phyloP scores from a whole-genome alignment of 2,329 filamentous ascomycete genomes.

The Anisogramma anomala region DNA sequence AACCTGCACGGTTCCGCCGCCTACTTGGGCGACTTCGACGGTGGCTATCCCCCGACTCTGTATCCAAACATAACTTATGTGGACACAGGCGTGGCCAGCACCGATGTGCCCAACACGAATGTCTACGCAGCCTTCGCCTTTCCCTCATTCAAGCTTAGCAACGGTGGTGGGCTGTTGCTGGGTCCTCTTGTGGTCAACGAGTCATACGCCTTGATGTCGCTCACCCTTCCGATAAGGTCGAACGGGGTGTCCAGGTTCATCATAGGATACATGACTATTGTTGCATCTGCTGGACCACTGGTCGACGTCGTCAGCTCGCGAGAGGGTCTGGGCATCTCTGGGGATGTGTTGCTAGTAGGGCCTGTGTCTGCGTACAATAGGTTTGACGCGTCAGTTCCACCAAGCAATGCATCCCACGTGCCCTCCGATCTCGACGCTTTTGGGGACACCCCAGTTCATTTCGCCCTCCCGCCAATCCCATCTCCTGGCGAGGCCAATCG shows the following conservation, averaged over 20 bases:
- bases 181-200: constrained; percentile 65
- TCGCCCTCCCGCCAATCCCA: constrained; percentile 45
- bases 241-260: constrained; percentile 50
- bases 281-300: constrained; percentile 58
- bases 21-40: constrained; percentile 46
- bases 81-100: constrained; percentile 31
- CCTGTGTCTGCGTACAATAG: constrained; percentile 55
- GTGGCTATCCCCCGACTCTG: constrained; percentile 60
- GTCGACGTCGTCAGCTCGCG: constrained; percentile 48
- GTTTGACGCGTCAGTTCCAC: constrained; percentile 35
- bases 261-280: constrained; percentile 72
- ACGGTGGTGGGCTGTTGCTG: constrained; percentile 52
- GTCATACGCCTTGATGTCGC: constrained; percentile 63
- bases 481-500: constrained; percentile 31
- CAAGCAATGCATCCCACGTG: constrained; percentile 35
- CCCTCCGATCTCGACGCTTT: constrained; percentile 28
- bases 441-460: constrained; percentile 38
- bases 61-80: constrained; percentile 71
- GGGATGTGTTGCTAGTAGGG: constrained; percentile 59
- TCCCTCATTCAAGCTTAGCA: constrained; percentile 36
- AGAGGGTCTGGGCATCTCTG: constrained; percentile 61
- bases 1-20: constrained; percentile 45
- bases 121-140: constrained; percentile 38
- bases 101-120: constrained; percentile 28
- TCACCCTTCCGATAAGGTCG: constrained; percentile 69